phyloP scores from a whole-genome alignment of 2,329 filamentous ascomycete genomes.

The Diaporthe caulivora region DNA sequence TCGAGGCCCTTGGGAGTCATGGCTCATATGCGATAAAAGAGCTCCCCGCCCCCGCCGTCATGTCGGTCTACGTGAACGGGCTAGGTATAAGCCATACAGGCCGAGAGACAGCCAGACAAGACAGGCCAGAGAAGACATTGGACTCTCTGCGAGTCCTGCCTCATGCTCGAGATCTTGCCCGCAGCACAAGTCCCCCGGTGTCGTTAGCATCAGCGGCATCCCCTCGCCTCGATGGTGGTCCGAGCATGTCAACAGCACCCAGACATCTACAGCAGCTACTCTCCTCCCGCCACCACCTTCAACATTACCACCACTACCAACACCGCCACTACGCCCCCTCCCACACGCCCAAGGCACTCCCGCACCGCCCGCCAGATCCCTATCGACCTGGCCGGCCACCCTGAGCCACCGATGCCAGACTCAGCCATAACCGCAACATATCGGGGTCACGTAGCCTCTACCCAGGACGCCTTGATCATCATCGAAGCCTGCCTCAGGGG shows the following conservation, averaged over 20 bases:
- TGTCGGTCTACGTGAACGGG: neutral
- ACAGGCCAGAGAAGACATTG: neutral
- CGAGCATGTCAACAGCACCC: slow-evolving; percentile 29
- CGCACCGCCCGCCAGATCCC: slow-evolving; percentile 18
- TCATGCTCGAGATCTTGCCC: slow-evolving; percentile 4
- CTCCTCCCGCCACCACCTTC: neutral
- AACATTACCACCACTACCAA: neutral
- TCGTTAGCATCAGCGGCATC: slow-evolving; percentile 26
- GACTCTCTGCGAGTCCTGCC: slow-evolving; percentile 18
- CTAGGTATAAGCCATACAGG: neutral
- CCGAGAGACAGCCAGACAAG: neutral
- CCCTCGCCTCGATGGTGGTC: slow-evolving; percentile 23
- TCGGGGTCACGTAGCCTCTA: slow-evolving; percentile 30
- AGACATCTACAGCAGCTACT: slow-evolving; percentile 27
- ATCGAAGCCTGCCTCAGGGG: slow-evolving; percentile 33
- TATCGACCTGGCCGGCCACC: slow-evolving; percentile 19
- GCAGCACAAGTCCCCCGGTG: slow-evolving; percentile 1
- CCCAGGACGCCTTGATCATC: slow-evolving; percentile 32
- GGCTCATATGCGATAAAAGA: slow-evolving; percentile 31
- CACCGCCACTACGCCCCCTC: slow-evolving; percentile 3
- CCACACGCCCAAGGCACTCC: slow-evolving; percentile 16
- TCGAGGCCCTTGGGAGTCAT: slow-evolving; percentile 10
- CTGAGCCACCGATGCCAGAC: slow-evolving; percentile 35
- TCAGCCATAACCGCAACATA: slow-evolving; percentile 30
- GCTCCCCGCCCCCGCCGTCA: slow-evolving; percentile 10